A percentile compares a stretch with the other conserved stretches of the same genome.
Conservation (phyloP, 495 filamentous ascomycete genomes). For the Penicillium bialowiezense region DNA sequence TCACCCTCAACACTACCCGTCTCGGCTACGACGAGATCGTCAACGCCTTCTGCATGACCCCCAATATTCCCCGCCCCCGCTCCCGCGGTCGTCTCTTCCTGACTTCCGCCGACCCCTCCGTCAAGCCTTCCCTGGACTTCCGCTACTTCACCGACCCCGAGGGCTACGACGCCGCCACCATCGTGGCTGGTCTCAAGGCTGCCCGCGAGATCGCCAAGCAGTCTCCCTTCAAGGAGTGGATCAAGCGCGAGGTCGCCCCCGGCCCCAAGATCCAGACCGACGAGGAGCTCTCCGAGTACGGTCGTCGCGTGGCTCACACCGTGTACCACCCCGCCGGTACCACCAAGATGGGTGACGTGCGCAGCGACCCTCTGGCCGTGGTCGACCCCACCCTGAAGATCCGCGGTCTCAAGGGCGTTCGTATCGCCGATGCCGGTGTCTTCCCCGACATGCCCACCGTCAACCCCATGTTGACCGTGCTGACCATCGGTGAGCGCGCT, state of each 20-base stretch:
- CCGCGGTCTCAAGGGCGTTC: conserved; percentile 54
- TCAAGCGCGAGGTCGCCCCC: conserved; percentile 76
- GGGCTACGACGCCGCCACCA: conserved; percentile 77
- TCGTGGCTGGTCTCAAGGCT: conserved; percentile 72
- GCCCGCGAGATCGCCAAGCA: conserved; percentile 69
- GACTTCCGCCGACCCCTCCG: conserved; percentile 63
- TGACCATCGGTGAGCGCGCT: conserved; percentile 61
- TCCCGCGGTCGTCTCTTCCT: conserved; percentile 71
- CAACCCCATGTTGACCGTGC: conserved; percentile 67
- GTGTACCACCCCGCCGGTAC: conserved; percentile 86
- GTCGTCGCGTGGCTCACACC: conserved; percentile 71
- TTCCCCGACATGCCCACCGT: conserved; percentile 66
- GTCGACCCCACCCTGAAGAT: conserved; percentile 59
- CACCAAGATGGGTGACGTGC: conserved; percentile 77
- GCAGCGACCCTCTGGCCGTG: conserved; percentile 60
- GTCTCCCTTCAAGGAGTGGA: conserved; percentile 73
- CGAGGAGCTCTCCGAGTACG: conserved; percentile 71
- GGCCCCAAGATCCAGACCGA: conserved; percentile 66
- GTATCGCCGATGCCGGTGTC: conserved; percentile 66
- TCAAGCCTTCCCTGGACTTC: conserved; percentile 83
- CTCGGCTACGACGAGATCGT: conserved; percentile 71
- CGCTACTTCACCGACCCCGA: conserved; percentile 83
- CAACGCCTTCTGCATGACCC: conserved; percentile 88
- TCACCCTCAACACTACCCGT: conserved; percentile 67
- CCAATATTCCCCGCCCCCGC: conserved; percentile 81